These are phyloP conservation scores for Dentipellis fragilis DNA, from an alignment of 768 basidiomycete genomes.

Conservation along the genomic window DNA sequence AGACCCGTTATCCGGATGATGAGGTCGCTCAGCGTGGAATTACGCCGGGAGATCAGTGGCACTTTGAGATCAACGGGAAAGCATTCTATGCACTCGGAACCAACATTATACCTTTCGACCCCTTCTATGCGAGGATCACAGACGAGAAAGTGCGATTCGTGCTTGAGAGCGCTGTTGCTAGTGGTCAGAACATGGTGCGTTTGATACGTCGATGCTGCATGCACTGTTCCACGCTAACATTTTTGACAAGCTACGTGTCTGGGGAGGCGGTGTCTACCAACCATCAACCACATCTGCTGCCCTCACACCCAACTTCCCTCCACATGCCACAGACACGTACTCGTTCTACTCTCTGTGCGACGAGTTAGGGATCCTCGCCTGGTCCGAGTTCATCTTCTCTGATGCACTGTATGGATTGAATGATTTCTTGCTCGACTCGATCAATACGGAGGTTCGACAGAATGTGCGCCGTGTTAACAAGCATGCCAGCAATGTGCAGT, in stretches of 20 bases:
- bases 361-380: conserved; percentile 49
- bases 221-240: no score
- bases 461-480: conserved; percentile 45
- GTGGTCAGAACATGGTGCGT: conserved; percentile 52
- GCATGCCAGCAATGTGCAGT: conserved; percentile 48
- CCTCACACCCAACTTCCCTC: conserved; percentile 11
- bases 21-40: conserved; percentile 38
- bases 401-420: conserved; percentile 48
- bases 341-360: conserved; percentile 50
- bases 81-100: conserved; percentile 46
- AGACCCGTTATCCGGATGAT: conserved; percentile 34
- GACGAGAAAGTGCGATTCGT: conserved; percentile 45
- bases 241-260: conserved; percentile 37
- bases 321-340: conserved; percentile 31
- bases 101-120: conserved; percentile 53
- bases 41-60: conserved; percentile 51
- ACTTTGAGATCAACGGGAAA: conserved; percentile 49
- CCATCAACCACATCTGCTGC: conserved; percentile 29
- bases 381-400: conserved; percentile 55
- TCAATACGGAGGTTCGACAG: conserved; percentile 47
- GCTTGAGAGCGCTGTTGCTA: conserved; percentile 41
- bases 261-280: conserved; percentile 49
- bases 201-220: not conserved
- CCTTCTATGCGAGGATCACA: conserved; percentile 43
- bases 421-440: conserved; percentile 36